Conservation (phyloP, 805 yeast species). For the Huiozyma naganishii region DNA sequence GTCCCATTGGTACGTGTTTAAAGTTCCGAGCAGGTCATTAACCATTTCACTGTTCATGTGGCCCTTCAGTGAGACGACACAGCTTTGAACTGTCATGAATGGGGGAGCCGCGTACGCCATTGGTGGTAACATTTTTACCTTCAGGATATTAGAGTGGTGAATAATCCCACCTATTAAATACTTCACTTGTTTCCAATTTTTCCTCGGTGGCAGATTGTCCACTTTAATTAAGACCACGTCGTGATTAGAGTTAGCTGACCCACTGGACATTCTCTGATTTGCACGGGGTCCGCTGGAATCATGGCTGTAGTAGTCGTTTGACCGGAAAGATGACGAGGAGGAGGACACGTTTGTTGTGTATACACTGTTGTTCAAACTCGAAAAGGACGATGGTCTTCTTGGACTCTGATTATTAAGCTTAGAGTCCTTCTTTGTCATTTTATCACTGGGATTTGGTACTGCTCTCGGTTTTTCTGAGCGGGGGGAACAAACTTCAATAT, state of each 20-base stretch:
- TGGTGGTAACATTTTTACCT: constrained; percentile 24
- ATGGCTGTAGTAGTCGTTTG: no score
- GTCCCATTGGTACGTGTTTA: constrained; percentile 27
- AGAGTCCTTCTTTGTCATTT: no score
- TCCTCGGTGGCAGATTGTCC: constrained; percentile 27
- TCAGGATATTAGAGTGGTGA: constrained; percentile 21
- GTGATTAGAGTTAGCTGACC: not conserved
- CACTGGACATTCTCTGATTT: not conserved
- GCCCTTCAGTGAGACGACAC: constrained; percentile 18
- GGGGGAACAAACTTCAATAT: no score
- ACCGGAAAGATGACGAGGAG: no score
- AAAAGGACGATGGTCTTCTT: no score
- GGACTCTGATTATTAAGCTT: no score
- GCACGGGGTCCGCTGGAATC: no score
- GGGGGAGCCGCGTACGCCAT: constrained; percentile 26
- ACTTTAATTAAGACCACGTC: constrained; percentile 11
- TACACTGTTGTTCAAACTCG: no score
- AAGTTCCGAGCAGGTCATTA: constrained; percentile 17
- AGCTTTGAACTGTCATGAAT: constrained; percentile 24
- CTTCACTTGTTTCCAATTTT: constrained; percentile 26
- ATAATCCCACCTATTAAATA: constrained; percentile 26
- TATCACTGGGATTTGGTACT: no score
- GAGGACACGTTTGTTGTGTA: no score
- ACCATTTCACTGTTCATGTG: constrained; percentile 12
- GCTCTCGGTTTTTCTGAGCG: no score